Conservation (phyloP, 352 stramenopile genomes). For the Peronospora tabacina region DNA sequence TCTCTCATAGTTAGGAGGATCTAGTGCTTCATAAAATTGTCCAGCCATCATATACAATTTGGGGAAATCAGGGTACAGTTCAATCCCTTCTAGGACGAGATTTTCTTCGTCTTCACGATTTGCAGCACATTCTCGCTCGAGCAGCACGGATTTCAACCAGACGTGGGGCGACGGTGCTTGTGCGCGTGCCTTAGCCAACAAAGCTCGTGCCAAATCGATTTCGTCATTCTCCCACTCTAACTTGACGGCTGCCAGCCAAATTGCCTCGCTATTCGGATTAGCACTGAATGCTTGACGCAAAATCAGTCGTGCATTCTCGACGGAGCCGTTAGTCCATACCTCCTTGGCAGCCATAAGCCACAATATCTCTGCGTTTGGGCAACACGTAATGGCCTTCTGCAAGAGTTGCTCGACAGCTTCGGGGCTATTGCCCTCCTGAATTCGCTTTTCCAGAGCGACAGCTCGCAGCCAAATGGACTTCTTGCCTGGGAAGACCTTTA, state of each 20-base stretch:
- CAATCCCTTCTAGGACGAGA: constrained; percentile 88
- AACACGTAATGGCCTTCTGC: constrained; percentile 88
- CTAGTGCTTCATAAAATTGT: constrained; percentile 81
- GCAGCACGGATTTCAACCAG: constrained; percentile 97
- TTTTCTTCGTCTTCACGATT: constrained; percentile 57
- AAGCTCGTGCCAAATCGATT: constrained; percentile 84
- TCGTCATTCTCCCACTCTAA: constrained; percentile 98
- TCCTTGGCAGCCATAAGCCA: constrained; percentile 98
- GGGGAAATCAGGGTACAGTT: constrained; percentile 86
- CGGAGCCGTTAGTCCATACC: constrained; percentile 91
- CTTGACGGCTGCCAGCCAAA: constrained; percentile 96
- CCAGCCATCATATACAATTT: constrained; percentile 99
- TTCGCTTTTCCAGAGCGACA: constrained; percentile 93
- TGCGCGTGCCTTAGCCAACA: constrained; percentile 70
- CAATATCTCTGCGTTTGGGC: constrained; percentile 93
- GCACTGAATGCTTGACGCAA: constrained; percentile 94
- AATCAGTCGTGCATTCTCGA: constrained; percentile 90
- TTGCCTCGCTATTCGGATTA: constrained; percentile 94
- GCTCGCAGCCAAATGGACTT: constrained; percentile 94
- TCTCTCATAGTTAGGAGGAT: constrained; percentile 47
- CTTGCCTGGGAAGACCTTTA: constrained; percentile 87
- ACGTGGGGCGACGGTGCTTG: constrained; percentile 88
- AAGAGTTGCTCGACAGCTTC: constrained; percentile 86
- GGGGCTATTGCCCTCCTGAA: constrained; percentile 70
- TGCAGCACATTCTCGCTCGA: constrained; percentile 88